Evolutionary conservation across 2,329 filamentous ascomycete species (phyloP).

Genomic region (Arthroderma sp.): DNA sequence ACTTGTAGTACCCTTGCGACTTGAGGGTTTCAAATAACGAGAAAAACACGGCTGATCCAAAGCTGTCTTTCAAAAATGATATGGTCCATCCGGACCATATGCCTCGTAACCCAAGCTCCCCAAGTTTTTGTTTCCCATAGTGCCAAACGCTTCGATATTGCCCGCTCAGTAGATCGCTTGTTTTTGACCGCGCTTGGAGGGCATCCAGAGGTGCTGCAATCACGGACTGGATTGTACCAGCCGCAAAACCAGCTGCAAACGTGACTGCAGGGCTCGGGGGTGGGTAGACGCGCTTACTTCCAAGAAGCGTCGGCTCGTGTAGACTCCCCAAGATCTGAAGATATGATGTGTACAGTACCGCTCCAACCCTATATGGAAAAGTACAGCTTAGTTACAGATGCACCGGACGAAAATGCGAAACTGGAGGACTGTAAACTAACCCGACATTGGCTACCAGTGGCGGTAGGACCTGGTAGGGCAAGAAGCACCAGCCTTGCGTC

Average conservation of each 20-base stretch:
- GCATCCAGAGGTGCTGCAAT: conserved; percentile 52
- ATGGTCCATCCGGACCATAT: conserved; percentile 51
- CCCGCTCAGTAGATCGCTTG: conserved; percentile 44
- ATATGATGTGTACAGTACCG: conserved; percentile 51
- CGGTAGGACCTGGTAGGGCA: conserved; percentile 51
- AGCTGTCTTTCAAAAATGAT: conserved; percentile 45
- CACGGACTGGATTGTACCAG: conserved; percentile 47
- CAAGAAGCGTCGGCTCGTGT: conserved; percentile 44
- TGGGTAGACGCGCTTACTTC: conserved; percentile 46
- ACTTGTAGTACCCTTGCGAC: conserved; percentile 48
- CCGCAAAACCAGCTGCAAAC: conserved; percentile 46
- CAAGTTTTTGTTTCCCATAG: conserved; percentile 44
- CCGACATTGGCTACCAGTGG: conserved; percentile 50
- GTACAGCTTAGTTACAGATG: conserved; percentile 2
- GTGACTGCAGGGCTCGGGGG: conserved; percentile 41
- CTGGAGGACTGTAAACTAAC: conserved; percentile 19
- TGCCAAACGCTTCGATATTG: conserved; percentile 52
- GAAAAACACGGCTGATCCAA: conserved; percentile 51
- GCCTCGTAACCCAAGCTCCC: conserved; percentile 46
- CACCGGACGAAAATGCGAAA: not conserved
- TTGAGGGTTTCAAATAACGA: conserved; percentile 51
- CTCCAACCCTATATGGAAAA: conserved; percentile 36
- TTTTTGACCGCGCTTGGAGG: conserved; percentile 47
- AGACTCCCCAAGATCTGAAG: conserved; percentile 45
- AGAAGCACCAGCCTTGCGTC: conserved; percentile 50